Percentiles rank a stretch among this genome's conserved stretches.
Evolutionary conservation across 176 grass and related monocot species (phyloP).

Genomic region (Typha latifolia): DNA sequence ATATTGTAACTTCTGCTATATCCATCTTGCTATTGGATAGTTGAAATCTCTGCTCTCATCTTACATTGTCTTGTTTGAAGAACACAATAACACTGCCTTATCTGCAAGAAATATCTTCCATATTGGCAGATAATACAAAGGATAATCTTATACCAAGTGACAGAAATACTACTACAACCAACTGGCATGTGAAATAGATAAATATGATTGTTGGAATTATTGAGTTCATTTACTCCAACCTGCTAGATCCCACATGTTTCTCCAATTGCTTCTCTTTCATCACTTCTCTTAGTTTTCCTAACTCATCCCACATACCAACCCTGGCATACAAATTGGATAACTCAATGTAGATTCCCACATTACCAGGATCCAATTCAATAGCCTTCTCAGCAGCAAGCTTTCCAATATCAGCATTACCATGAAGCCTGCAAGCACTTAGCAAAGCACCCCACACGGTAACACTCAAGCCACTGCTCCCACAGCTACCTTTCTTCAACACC

Average conservation of each 20-base stretch:
- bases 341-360: slow-evolving; percentile 38
- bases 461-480: slow-evolving; percentile 7
- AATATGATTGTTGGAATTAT: no score
- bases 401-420: slow-evolving; percentile 29
- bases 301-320: slow-evolving; percentile 53
- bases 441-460: slow-evolving; percentile 42
- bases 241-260: slow-evolving; percentile 41
- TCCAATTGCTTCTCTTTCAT: slow-evolving; percentile 45
- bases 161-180: no score
- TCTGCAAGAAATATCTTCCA: no score
- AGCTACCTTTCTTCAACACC: not conserved
- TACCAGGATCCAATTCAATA: slow-evolving; percentile 44
- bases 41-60: no score
- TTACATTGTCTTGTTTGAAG: no score
- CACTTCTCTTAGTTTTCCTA: slow-evolving; percentile 29
- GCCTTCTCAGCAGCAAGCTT: slow-evolving; percentile 54
- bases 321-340: slow-evolving; percentile 56
- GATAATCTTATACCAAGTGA: no score
- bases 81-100: no score
- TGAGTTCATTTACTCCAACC: slow-evolving; percentile 19
- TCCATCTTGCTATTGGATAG: no score
- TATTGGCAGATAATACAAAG: no score
- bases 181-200: no score
- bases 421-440: slow-evolving; percentile 43
- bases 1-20: no score